Evolutionary conservation across 208 protist genomes (phyloP).

Genomic region (Lotmaria passim): DNA sequence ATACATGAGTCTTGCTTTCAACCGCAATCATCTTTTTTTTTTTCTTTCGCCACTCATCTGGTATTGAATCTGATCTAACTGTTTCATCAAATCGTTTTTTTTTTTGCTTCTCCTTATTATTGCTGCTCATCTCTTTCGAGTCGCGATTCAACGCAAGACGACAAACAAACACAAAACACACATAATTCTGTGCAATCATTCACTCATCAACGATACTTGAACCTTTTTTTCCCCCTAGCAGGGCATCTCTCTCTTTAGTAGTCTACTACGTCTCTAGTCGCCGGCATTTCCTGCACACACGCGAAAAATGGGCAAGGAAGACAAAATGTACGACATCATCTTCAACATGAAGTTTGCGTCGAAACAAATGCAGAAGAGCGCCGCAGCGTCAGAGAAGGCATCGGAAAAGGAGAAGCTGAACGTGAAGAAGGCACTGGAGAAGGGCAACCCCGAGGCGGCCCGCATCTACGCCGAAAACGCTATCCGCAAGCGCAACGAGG

Average conservation of each 20-base stretch:
- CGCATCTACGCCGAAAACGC: slow-evolving; percentile 98
- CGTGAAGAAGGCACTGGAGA: slow-evolving; percentile 96
- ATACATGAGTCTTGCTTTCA: neutral
- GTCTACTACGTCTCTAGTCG: neutral
- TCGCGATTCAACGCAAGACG: too few relatives aligned
- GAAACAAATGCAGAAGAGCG: slow-evolving; percentile 94
- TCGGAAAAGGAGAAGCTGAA: slow-evolving; percentile 94
- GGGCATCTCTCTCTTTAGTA: neutral
- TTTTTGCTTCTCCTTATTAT: neutral
- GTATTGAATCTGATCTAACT: too few relatives aligned
- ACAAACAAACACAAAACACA: too few relatives aligned
- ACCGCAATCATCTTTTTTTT: neutral
- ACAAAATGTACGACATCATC: slow-evolving; percentile 90
- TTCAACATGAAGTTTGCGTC: slow-evolving; percentile 97
- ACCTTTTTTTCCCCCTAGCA: neutral
- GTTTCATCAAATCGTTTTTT: neutral
- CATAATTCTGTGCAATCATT: too few relatives aligned
- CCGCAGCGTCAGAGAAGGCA: slow-evolving; percentile 86
- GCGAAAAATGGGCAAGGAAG: slow-evolving; percentile 67
- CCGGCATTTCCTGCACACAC: neutral
- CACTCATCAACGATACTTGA: too few relatives aligned
- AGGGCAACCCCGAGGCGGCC: slow-evolving; percentile 97
- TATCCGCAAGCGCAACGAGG: slow-evolving; percentile 97
- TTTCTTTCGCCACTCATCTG: too few relatives aligned
- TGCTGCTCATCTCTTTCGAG: neutral